A percentile compares a stretch with the other conserved stretches of the same genome.
Evolutionary conservation across 176 grass and related monocot species (phyloP).

Genomic region (Oryza meyeriana): DNA sequence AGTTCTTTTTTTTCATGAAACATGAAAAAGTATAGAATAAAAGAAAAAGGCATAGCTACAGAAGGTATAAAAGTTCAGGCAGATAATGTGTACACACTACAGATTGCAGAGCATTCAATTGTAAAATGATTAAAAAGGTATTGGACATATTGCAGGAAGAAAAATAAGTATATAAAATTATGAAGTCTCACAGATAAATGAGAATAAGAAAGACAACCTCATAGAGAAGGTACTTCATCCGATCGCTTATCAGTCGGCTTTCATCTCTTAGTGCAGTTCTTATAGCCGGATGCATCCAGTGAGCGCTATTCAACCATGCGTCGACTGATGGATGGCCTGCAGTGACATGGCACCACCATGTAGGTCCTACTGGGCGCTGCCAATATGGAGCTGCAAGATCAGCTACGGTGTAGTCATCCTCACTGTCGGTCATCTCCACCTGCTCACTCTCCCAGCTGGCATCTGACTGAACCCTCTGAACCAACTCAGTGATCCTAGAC

Average conservation of each 20-base stretch:
- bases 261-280: slow-evolving; percentile 87
- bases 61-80: not conserved
- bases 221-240: slow-evolving; percentile 94
- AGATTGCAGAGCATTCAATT: not conserved
- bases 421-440: slow-evolving; percentile 51
- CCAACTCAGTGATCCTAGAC: slow-evolving; percentile 72
- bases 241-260: slow-evolving; percentile 84
- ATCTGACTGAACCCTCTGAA: slow-evolving; percentile 73
- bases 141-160: not conserved
- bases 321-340: slow-evolving; percentile 62
- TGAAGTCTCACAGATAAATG: not conserved
- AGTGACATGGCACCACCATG: slow-evolving; percentile 93
- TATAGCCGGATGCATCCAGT: slow-evolving; percentile 95
- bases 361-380: slow-evolving; percentile 79
- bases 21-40: not conserved
- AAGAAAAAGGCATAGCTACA: not conserved
- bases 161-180: not conserved
- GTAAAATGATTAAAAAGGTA: slow-evolving; percentile 4
- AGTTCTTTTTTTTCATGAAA: not conserved
- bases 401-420: slow-evolving; percentile 90
- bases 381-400: slow-evolving; percentile 91
- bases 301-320: slow-evolving; percentile 73
- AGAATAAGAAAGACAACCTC: slow-evolving; percentile 61
- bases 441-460: slow-evolving; percentile 72
- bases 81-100: not conserved